Evolutionary conservation across 768 basidiomycete species (phyloP).

Genomic region (Phylloporus rhodoxanthus): DNA sequence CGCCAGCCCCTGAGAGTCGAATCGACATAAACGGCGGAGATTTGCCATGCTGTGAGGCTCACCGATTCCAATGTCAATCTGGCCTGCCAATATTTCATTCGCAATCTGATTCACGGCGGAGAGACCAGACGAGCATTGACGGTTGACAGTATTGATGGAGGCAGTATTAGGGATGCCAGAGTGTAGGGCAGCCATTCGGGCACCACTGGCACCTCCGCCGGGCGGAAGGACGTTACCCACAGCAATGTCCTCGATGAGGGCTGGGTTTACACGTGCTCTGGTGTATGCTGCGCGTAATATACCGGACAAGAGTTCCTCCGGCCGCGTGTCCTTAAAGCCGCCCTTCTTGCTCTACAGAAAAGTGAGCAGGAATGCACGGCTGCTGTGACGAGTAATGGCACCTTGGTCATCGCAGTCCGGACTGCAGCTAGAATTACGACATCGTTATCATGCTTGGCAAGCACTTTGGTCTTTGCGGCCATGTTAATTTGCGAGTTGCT

Average conservation of each 20-base stretch:
- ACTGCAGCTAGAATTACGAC: constrained; percentile 87
- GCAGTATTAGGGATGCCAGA: constrained; percentile 78
- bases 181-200: constrained; percentile 82
- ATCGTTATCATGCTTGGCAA: constrained; percentile 74
- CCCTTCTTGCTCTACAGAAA: constrained; percentile 66
- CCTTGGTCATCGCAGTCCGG: constrained; percentile 91
- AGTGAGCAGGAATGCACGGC: neutral
- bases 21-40: constrained; percentile 3
- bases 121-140: constrained; percentile 87
- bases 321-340: constrained; percentile 85
- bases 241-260: constrained; percentile 75
- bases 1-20: constrained; percentile 59
- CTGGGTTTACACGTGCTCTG: constrained; percentile 65
- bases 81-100: constrained; percentile 67
- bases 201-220: constrained; percentile 72
- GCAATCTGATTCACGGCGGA: constrained; percentile 80
- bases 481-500: constrained; percentile 11
- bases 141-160: constrained; percentile 76
- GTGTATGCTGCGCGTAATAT: constrained; percentile 71
- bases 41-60: constrained; percentile 19
- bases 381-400: constrained; percentile 21
- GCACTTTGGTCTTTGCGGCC: constrained; percentile 48
- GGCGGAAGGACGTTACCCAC: constrained; percentile 89
- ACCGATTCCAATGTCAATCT: constrained; percentile 91
- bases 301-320: constrained; percentile 74